Evolutionary conservation across 352 stramenopile genomes (phyloP), one percentile per base, ranked within the genome.

Genomic region (Halophytophthora polymorphica): DNA sequence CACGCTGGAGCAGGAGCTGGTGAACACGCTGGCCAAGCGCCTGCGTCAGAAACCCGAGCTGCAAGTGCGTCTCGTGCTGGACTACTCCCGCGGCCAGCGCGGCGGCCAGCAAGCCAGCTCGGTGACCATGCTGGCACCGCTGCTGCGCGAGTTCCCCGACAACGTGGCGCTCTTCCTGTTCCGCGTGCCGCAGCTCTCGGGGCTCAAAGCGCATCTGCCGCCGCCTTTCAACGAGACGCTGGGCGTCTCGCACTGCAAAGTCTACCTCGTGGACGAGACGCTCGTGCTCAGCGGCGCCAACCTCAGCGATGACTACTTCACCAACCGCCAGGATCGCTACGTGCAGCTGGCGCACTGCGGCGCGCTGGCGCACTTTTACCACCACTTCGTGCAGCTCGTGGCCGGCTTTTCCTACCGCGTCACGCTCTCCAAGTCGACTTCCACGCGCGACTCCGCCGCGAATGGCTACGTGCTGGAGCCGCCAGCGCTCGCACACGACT

Each of bases 211-310:
- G 2, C 77, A 66, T 37, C 56, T 91, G 5, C 80, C 80, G 6
- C 76, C 83, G 25, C 83, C 80, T 4, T 90, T 87, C 45, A 90
- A 93, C 42, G 83, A 93, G 60, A 87, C 80, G n/a, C 67, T 92
- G 10, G 82, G 83, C 18, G 81, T 93, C 11, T 88, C 64, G 5
- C 85, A 95, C 48, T 77, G 82, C 28, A 95, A 95, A 66, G 79
- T 89, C 15, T 95, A 95, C 43, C 50, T 90, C 8, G 76, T 83
- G 39, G 85, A 95, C 58, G 77, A 92, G 45, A 86, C 66, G 22
- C 69, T 93, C 23, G 73, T 93, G 35, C 71, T 93, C 12, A 90
- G 77, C 43, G 85, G 83, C 10, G 85, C 85, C 7, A 95, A 95
- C 50, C 56, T 95, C 6, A 91, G 78, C 48, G 58, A 72, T 2